These are phyloP conservation scores for Albatrellus ellisii DNA, from an alignment of 768 basidiomycete species.

Conservation along the genomic window DNA sequence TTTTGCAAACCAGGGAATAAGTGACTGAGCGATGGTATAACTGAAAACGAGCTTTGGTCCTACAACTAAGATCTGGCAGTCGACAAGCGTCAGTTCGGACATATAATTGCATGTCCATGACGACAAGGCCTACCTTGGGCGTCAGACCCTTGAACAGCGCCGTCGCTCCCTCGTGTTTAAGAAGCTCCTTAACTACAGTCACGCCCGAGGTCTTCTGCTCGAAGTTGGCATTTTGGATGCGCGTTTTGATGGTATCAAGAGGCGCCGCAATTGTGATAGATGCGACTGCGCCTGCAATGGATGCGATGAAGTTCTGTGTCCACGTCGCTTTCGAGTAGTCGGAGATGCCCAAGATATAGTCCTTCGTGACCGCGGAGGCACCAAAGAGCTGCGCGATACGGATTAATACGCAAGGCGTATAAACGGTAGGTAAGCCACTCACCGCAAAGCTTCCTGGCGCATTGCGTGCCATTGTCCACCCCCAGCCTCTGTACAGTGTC, in stretches of 20 bases:
- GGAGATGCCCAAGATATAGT: slow-evolving; percentile 75
- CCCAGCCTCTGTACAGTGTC: slow-evolving; percentile 92
- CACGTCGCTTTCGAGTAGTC: slow-evolving; percentile 96
- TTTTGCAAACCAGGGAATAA: slow-evolving; percentile 35
- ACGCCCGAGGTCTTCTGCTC: slow-evolving; percentile 71
- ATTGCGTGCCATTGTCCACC: slow-evolving; percentile 97
- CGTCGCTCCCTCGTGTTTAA: slow-evolving; percentile 70
- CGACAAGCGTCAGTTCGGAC: slow-evolving; percentile 21
- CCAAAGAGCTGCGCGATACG: slow-evolving; percentile 78
- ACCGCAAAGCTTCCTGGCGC: slow-evolving; percentile 94
- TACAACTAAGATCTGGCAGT: slow-evolving; percentile 80
- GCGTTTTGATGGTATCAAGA: slow-evolving; percentile 91
- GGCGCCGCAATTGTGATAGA: slow-evolving; percentile 95
- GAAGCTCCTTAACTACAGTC: slow-evolving; percentile 71
- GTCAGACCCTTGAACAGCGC: slow-evolving; percentile 97
- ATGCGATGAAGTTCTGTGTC: slow-evolving; percentile 94
- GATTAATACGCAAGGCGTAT: neutral
- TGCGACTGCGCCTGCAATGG: slow-evolving; percentile 79
- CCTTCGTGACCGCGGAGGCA: slow-evolving; percentile 89
- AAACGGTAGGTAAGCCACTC: slow-evolving; percentile 19
- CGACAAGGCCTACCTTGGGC: slow-evolving; percentile 55
- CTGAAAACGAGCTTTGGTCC: slow-evolving; percentile 98
- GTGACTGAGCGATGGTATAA: slow-evolving; percentile 90
- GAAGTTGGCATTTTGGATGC: slow-evolving; percentile 98
- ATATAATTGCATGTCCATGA: neutral